Evolutionary conservation across 2,329 filamentous ascomycete genomes (phyloP), one percentile per base, ranked within the genome.

Genomic region (Xylariaceae sp.): DNA sequence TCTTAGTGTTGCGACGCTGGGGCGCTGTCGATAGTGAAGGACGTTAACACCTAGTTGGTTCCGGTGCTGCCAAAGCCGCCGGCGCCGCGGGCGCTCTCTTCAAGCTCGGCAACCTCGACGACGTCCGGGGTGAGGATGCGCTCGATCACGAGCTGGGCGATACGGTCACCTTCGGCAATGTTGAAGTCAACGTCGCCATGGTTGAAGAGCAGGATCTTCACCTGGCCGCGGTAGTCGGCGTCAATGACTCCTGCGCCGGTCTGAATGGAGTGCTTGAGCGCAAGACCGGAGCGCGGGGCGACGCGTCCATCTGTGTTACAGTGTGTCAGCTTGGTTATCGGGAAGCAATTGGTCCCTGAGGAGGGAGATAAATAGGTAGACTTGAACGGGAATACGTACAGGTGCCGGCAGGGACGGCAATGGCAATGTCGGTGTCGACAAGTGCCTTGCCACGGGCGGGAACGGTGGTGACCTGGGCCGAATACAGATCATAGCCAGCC

Each of bases 231-330:
- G 79, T 99, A 99, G 76, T 99, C 94, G 39, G 93, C 92, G 75
- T 99, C 94, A 69, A 99, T 97, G 65, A 99, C 94, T 57, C 94
- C 94, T 0, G 94, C 94, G 63, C 95, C 92, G 0, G 90, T 94
- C 74, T 97, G 92, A 73, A 99, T 97, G 77, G 92, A 94, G 78
- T 97, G 86, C 79, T 99, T 99, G 62, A 87, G 82, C 2, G 93
- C 93, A 42, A 96, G 87, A 52, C 92, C 92, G n/a, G 90, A 94
- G 65, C 92, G 89, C 8, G 92, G 92, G 2, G 92, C 92, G 57
- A 96, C 86, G 59, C 92, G 88, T 66, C 93, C 93, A 73, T 97
- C 90, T 93, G 64, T 58, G 39, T 50, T 61, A 50, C 54, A 50
- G 57, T 47, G 9, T 9, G 18, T 54, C 48, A 61, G 55, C 42